These are phyloP conservation scores for Echinosophora koreensis DNA, from an alignment of 306 rosid species.

Conservation along the genomic window DNA sequence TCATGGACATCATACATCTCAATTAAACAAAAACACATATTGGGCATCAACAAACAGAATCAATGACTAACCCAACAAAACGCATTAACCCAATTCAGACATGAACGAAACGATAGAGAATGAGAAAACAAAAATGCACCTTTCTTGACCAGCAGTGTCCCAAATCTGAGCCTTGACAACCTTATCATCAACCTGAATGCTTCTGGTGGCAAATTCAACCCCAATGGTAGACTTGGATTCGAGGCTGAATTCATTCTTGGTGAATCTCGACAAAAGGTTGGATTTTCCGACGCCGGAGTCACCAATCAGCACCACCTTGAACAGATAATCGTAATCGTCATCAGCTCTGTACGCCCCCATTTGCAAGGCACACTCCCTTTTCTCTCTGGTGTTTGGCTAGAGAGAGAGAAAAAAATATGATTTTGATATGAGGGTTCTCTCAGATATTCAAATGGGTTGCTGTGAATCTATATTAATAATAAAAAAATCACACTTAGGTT, in stretches of 20 bases:
- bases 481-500: not conserved
- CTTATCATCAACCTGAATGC: conserved; percentile 83
- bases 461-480: conserved; percentile 21
- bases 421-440: conserved; percentile 7
- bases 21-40: not conserved
- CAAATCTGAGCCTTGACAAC: conserved; percentile 93
- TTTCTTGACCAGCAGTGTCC: conserved; percentile 97
- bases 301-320: conserved; percentile 86
- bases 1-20: not conserved
- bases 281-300: conserved; percentile 94
- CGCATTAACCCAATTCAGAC: conserved; percentile 10
- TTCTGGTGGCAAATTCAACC: conserved; percentile 91
- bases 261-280: conserved; percentile 82
- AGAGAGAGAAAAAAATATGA: conserved; percentile 15
- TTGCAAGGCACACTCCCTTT: conserved; percentile 39
- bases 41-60: not conserved
- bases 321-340: conserved; percentile 85
- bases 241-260: conserved; percentile 79
- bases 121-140: conserved; percentile 51
- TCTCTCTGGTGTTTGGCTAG: conserved; percentile 38
- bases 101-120: not conserved
- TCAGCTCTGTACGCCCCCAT: conserved; percentile 86
- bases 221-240: conserved; percentile 91
- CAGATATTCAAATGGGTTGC: conserved; percentile 37
- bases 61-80: not conserved